phyloP scores from a whole-genome alignment of 2,329 filamentous ascomycete genomes.

The Simplicillium aogashimaense region DNA sequence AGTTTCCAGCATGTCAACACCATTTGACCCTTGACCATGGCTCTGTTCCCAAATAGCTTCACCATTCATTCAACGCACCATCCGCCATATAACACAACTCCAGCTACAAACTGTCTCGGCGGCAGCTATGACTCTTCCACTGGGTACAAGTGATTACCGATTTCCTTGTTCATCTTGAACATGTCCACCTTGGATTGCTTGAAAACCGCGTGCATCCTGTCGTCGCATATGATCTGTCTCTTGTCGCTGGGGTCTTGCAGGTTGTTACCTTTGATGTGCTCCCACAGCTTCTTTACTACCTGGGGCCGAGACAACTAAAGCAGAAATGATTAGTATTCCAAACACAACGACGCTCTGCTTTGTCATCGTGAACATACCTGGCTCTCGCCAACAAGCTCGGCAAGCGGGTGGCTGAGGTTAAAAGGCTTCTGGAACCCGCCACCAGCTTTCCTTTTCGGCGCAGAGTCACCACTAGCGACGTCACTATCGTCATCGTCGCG shows the following conservation, averaged over 20 bases:
- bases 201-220: slow-evolving; percentile 84
- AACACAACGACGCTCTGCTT: background rate
- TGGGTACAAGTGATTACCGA: slow-evolving; percentile 81
- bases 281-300: slow-evolving; percentile 94
- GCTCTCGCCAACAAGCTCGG: slow-evolving; percentile 59
- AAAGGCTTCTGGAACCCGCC: slow-evolving; percentile 90
- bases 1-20: too few species aligned
- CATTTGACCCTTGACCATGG: too few species aligned
- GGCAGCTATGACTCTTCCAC: slow-evolving; percentile 54
- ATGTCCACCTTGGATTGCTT: slow-evolving; percentile 88
- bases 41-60: too few species aligned
- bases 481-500: slow-evolving; percentile 75
- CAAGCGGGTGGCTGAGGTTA: slow-evolving; percentile 59
- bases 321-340: background rate
- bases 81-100: background rate
- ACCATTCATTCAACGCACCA: too few species aligned
- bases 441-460: slow-evolving; percentile 67
- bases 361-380: slow-evolving; percentile 46
- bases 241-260: slow-evolving; percentile 89
- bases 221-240: slow-evolving; percentile 87
- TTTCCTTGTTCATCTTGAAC: slow-evolving; percentile 98
- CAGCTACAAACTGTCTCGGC: too few species aligned
- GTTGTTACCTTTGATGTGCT: slow-evolving; percentile 79
- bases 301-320: slow-evolving; percentile 78
- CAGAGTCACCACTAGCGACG: slow-evolving; percentile 48